Percentiles rank a stretch among this genome's conserved stretches.
Conservation (phyloP, 805 yeast species). For the Nakazawaea pomicola region DNA sequence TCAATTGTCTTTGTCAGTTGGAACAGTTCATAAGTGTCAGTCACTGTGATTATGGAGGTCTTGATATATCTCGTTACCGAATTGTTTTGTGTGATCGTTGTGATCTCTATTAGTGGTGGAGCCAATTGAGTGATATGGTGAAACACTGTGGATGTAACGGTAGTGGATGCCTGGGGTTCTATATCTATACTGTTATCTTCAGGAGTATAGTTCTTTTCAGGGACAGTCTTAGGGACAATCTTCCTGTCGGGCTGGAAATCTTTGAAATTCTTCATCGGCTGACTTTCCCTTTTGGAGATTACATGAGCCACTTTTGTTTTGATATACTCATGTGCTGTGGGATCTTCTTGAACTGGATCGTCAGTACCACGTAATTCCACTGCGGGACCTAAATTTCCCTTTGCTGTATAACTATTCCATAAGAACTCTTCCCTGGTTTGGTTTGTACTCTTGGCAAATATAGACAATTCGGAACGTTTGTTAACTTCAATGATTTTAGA, state of each 20-base stretch:
- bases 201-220: no score
- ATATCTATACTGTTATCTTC: no score
- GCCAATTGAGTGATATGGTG: background rate
- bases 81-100: background rate
- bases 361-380: background rate
- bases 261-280: no score
- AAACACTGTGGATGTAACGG: background rate
- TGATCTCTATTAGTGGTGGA: background rate
- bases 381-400: conserved; percentile 13
- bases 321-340: background rate
- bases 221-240: no score
- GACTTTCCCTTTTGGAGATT: no score
- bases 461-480: no score
- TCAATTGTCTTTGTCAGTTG: background rate
- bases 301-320: no score
- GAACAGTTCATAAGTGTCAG: background rate
- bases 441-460: no score
- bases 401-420: conserved; percentile 16
- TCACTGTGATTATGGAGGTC: background rate
- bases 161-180: no score
- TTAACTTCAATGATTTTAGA: no score
- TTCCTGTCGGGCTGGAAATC: no score
- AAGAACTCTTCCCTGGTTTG: conserved; percentile 4
- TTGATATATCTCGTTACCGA: conserved; percentile 4
- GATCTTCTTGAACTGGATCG: background rate